These are phyloP conservation scores for Rheum nobile DNA, from an alignment of 148 eudicot species.

Conservation along the genomic window DNA sequence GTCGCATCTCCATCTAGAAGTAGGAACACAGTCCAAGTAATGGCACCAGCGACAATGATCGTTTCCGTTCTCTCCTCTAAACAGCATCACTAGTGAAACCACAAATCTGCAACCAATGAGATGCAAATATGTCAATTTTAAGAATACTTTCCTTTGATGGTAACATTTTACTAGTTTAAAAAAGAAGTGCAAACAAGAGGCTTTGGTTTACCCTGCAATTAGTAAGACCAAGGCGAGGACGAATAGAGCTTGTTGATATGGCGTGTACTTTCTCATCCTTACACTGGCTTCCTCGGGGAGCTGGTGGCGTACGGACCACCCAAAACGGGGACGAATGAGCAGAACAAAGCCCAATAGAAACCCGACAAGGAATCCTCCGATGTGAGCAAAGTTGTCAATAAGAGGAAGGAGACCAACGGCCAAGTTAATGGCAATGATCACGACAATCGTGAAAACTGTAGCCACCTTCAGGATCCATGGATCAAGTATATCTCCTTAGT, in stretches of 20 bases:
- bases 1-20: slow-evolving; percentile 4
- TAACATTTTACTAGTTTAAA: not conserved
- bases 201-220: slow-evolving; percentile 45
- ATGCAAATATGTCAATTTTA: not conserved
- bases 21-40: slow-evolving; percentile 5
- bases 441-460: slow-evolving; percentile 35
- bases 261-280: slow-evolving; percentile 36
- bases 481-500: not conserved
- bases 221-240: slow-evolving; percentile 41
- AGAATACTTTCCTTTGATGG: not conserved
- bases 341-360: slow-evolving; percentile 66
- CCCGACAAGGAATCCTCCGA: slow-evolving; percentile 57
- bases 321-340: slow-evolving; percentile 51
- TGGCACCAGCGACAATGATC: slow-evolving; percentile 10
- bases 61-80: slow-evolving; percentile 1
- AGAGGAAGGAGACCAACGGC: slow-evolving; percentile 55
- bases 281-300: slow-evolving; percentile 28
- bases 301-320: slow-evolving; percentile 36
- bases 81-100: slow-evolving; percentile 3
- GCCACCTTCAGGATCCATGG: slow-evolving; percentile 22
- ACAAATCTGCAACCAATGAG: not conserved
- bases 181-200: not conserved
- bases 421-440: slow-evolving; percentile 35
- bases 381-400: slow-evolving; percentile 53
- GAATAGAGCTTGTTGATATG: slow-evolving; percentile 52